Base-by-base conservation (phyloP, 495 filamentous ascomycete species). In the Aspergillus sclerotioniger region DNA sequence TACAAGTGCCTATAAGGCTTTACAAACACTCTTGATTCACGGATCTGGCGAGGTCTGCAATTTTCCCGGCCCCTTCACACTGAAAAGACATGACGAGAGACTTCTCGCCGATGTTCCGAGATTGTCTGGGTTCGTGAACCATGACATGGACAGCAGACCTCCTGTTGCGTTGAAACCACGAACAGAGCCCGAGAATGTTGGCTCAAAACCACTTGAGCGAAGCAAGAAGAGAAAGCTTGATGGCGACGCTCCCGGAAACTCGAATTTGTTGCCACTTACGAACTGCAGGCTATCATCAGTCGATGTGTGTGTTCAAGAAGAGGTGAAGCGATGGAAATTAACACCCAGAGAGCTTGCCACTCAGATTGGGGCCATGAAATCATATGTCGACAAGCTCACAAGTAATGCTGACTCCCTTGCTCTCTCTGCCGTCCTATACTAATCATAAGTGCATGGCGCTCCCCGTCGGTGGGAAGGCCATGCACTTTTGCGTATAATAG, bases 1-100 rank as follows among this genome's bases (percentile, higher is more conserved):
- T 29, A 65, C 65, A 15, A 63, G 66, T 10, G 67, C 71, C 0
- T 70, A 75, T 31, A 41, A 57, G 29, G 65, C 71, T 10, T 13
- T 76, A 25, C 57, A 71, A 20, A 47, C 51, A 6, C 41, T 73
- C 8, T 37, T 72, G 6, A 51, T 69, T 8, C 29, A 33, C 3
- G 67, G 58, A 0, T 29, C 15, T 16, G 13, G 44, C 1, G 35
- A 45, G 12, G 9, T 21, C 1, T 12, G 16, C 33, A 45, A 33
- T 32, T 43, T 16, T 16, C 29, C 49, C 9, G 32, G 37, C 5
- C 31, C 54, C 51, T 33, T 60, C 8, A 41, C 16, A 13, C 43
- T 62, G 48, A 61, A 49, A 21, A 32, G 8, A 7, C 20, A 15
- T 16, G 41, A 51, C 21, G 58, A 50, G 20, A 51, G 8, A 3